Conservation (phyloP, 2,329 filamentous ascomycete species). For the Sporothrix brasiliensis region DNA sequence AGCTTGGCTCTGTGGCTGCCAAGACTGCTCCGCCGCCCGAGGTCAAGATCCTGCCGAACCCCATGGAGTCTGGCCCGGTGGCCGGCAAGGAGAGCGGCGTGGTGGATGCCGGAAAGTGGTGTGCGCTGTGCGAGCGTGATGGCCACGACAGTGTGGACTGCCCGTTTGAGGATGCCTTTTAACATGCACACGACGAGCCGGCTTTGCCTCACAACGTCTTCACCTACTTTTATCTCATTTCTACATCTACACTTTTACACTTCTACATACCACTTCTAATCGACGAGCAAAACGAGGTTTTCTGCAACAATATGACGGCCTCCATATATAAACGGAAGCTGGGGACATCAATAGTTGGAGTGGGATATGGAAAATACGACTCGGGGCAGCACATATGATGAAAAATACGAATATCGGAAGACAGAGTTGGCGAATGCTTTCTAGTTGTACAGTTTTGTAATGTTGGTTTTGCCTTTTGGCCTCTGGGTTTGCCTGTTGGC, state of each 20-base stretch:
- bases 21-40: slow-evolving; percentile 46
- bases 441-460: neutral
- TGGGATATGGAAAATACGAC: neutral
- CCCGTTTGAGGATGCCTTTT: slow-evolving; percentile 83
- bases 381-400: neutral
- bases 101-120: slow-evolving; percentile 89
- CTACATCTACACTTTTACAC: slow-evolving; percentile 10
- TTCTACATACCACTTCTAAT: slow-evolving; percentile 1
- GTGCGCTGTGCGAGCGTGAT: slow-evolving; percentile 92
- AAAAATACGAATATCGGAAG: neutral
- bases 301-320: neutral
- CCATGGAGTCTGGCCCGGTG: slow-evolving; percentile 67
- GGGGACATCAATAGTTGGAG: neutral
- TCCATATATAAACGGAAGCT: neutral
- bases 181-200: slow-evolving; percentile 32
- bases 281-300: slow-evolving; percentile 10
- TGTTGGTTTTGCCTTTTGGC: neutral
- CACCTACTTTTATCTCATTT: neutral
- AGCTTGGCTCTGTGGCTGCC: slow-evolving; percentile 43
- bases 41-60: slow-evolving; percentile 59
- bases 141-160: slow-evolving; percentile 96
- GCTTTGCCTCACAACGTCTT: neutral
- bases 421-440: neutral
- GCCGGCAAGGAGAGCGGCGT: slow-evolving; percentile 78
- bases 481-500: neutral